Evolutionary conservation across 2,329 filamentous ascomycete genomes (phyloP).

Genomic region (Aspergillus sp.): DNA sequence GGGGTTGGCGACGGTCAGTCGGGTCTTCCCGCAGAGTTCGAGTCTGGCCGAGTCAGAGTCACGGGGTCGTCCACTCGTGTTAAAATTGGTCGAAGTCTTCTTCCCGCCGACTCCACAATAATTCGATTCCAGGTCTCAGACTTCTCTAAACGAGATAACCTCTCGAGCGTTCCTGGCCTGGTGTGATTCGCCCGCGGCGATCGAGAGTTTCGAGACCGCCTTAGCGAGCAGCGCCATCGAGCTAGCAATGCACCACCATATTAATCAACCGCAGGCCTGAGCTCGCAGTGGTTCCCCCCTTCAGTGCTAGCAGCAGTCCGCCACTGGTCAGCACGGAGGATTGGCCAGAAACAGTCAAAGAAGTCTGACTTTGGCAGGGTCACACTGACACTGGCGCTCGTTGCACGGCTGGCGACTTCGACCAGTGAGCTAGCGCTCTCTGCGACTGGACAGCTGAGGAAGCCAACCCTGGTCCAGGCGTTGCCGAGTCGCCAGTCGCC

Average conservation of each 20-base stretch:
- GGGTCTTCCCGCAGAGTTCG: not conserved
- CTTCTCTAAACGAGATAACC: not conserved
- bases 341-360: conserved; percentile 10
- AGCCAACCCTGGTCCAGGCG: not conserved
- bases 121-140: not conserved
- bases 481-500: conserved; percentile 7
- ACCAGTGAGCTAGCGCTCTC: not conserved
- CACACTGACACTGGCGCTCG: not conserved
- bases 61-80: not conserved
- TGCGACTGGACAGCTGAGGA: not conserved
- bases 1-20: not conserved
- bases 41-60: not conserved
- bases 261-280: not conserved
- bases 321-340: conserved; percentile 4
- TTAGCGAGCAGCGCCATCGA: not conserved
- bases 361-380: not conserved
- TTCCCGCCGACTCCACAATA: not conserved
- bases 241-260: not conserved
- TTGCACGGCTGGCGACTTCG: conserved; percentile 9
- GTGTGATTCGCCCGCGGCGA: conserved; percentile 3
- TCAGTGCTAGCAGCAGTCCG: not conserved
- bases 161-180: not conserved
- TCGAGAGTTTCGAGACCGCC: not conserved
- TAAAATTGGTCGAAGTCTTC: not conserved
- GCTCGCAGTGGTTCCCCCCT: conserved; percentile 4